phyloP scores from a whole-genome alignment of 78 protist species.

The Acrasis kona region DNA sequence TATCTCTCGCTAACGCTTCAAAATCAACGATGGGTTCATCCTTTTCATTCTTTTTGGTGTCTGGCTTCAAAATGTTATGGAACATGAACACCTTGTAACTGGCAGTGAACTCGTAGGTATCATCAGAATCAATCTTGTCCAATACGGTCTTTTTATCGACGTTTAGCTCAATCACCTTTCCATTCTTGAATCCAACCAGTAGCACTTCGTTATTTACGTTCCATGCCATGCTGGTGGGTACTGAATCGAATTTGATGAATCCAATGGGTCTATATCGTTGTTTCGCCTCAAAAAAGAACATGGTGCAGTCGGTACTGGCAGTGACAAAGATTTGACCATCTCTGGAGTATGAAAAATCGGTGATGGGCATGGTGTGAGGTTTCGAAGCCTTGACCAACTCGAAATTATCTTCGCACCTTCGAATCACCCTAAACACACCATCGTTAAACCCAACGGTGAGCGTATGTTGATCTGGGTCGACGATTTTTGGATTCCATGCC shows the following conservation, averaged over 20 bases:
- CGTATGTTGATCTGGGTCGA: conserved; percentile 13
- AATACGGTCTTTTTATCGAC: not conserved
- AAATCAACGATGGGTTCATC: not conserved
- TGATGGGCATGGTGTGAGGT: conserved; percentile 40
- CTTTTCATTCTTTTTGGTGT: not conserved
- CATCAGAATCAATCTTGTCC: not conserved
- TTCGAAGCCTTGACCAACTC: not conserved
- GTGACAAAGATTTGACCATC: conserved; percentile 25
- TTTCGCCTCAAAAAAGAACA: conserved; percentile 26
- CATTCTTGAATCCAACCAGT: conserved; percentile 6
- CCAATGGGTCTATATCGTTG: conserved; percentile 37
- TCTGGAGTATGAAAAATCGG: not conserved
- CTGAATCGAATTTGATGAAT: not conserved
- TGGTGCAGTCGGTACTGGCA: conserved; percentile 18
- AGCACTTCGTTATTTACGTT: not conserved
- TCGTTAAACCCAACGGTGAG: conserved; percentile 29
- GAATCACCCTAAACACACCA: conserved; percentile 29
- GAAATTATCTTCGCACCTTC: not conserved
- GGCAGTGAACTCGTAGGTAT: not conserved
- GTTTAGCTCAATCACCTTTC: not conserved
- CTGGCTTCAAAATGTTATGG: not conserved
- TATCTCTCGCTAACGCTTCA: not conserved
- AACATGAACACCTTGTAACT: not conserved
- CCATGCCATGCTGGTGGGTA: conserved; percentile 15
- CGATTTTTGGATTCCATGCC: not conserved